Conservation (phyloP, 768 basidiomycete species). For the Boletus subcaerulescens region DNA sequence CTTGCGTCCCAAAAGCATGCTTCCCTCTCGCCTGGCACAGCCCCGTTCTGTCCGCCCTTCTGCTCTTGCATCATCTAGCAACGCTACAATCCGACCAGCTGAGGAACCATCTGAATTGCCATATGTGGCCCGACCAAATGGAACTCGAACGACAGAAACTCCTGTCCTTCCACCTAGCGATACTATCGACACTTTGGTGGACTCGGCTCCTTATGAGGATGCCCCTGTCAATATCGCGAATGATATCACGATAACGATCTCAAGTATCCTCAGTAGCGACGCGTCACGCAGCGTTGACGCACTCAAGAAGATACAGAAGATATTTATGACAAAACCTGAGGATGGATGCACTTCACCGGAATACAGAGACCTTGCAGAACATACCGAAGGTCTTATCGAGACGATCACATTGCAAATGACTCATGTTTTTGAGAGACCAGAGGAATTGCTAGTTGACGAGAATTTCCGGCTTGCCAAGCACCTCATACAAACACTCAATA, state of each 20-base stretch:
- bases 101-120: slow-evolving; percentile 34
- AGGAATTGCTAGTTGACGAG: slow-evolving; percentile 67
- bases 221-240: slow-evolving; percentile 32
- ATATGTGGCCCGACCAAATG: slow-evolving; percentile 21
- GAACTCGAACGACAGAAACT: slow-evolving; percentile 11
- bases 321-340: slow-evolving; percentile 74
- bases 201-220: slow-evolving; percentile 26
- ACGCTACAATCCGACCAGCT: slow-evolving; percentile 15
- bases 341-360: slow-evolving; percentile 62
- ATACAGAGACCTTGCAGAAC: slow-evolving; percentile 76
- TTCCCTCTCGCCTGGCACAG: slow-evolving; percentile 73
- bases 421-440: slow-evolving; percentile 82
- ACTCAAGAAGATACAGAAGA: slow-evolving; percentile 88
- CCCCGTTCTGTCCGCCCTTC: slow-evolving; percentile 49
- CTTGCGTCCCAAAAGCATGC: slow-evolving; percentile 59
- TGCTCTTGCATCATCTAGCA: slow-evolving; percentile 21
- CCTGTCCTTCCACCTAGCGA: slow-evolving; percentile 21
- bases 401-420: slow-evolving; percentile 91
- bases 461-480: slow-evolving; percentile 96
- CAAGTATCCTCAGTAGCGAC: slow-evolving; percentile 86
- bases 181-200: slow-evolving; percentile 35
- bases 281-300: slow-evolving; percentile 85
- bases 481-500: slow-evolving; percentile 92
- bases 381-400: slow-evolving; percentile 82
- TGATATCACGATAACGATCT: slow-evolving; percentile 79